Conservation (phyloP, 345 rosid genomes). For the Salix purpurea region DNA sequence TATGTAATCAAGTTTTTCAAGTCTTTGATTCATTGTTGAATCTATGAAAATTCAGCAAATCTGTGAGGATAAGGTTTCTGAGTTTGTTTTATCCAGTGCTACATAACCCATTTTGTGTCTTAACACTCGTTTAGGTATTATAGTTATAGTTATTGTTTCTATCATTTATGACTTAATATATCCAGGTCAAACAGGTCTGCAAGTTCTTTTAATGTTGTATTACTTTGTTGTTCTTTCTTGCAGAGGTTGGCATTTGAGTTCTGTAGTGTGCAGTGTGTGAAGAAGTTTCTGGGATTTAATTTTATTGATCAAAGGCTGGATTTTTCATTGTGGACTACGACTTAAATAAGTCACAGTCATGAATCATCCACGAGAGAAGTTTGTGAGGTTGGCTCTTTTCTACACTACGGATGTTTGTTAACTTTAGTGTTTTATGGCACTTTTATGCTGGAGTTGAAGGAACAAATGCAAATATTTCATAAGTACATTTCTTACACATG, state of each 20-base stretch:
- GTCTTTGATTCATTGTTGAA: not conserved
- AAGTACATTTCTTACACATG: not conserved
- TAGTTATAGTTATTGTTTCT: not conserved
- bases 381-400: slow-evolving; percentile 12
- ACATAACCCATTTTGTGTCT: not conserved
- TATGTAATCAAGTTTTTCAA: not conserved
- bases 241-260: not conserved
- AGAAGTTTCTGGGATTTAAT: slow-evolving; percentile 8
- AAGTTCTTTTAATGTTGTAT: not conserved
- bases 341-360: not conserved
- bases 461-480: not conserved
- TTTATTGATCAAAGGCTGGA: slow-evolving; percentile 5
- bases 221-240: not conserved
- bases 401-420: no score
- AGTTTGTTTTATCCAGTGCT: not conserved
- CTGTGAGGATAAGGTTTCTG: not conserved
- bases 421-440: not conserved
- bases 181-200: not conserved
- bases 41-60: not conserved
- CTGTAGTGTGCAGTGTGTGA: slow-evolving; percentile 8
- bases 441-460: not conserved
- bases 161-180: not conserved
- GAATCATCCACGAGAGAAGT: slow-evolving; percentile 54
- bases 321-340: not conserved
- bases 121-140: not conserved